phyloP scores from a whole-genome alignment of 306 rosid genomes.

The Arachis stenosperma region DNA sequence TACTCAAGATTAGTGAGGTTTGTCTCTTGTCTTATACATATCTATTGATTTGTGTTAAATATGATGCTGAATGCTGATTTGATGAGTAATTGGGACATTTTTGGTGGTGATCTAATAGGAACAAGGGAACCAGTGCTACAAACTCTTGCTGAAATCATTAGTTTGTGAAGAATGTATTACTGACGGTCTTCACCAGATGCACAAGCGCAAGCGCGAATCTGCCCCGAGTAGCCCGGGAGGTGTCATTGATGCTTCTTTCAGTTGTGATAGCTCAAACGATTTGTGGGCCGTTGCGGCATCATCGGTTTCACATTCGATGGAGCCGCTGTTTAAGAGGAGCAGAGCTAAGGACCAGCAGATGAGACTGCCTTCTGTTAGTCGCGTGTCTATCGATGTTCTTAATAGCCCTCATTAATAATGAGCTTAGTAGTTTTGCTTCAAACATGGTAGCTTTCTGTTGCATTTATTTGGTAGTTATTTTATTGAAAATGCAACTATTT shows the following conservation, averaged over 20 bases:
- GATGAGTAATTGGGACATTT: conserved; percentile 26
- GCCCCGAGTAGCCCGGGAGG: conserved; percentile 69
- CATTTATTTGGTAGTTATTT: conserved; percentile 49
- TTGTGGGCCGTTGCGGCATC: conserved; percentile 62
- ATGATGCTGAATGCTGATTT: conserved; percentile 1
- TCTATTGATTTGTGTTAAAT: neutral
- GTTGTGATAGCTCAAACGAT: conserved; percentile 77
- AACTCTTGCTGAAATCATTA: conserved; percentile 53
- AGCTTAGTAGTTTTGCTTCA: conserved; percentile 51
- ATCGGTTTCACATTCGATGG: conserved; percentile 48
- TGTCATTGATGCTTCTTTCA: conserved; percentile 68
- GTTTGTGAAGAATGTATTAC: conserved; percentile 43
- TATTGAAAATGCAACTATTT: conserved; percentile 45
- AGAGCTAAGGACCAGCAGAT: conserved; percentile 77
- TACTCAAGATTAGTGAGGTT: conserved; percentile 80
- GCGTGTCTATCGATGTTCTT: conserved; percentile 64
- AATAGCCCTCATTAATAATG: conserved; percentile 65
- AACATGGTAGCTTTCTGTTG: conserved; percentile 54
- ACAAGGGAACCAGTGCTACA: conserved; percentile 67
- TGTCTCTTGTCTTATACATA: conserved; percentile 22
- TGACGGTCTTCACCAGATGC: conserved; percentile 48
- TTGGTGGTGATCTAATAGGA: conserved; percentile 56
- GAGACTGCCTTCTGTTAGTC: conserved; percentile 62
- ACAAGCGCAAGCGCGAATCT: conserved; percentile 57
- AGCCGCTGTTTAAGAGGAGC: conserved; percentile 70